Evolutionary conservation across 2,329 filamentous ascomycete genomes (phyloP), one percentile per base, ranked within the genome.

Genomic region (Xylariaceae sp.): DNA sequence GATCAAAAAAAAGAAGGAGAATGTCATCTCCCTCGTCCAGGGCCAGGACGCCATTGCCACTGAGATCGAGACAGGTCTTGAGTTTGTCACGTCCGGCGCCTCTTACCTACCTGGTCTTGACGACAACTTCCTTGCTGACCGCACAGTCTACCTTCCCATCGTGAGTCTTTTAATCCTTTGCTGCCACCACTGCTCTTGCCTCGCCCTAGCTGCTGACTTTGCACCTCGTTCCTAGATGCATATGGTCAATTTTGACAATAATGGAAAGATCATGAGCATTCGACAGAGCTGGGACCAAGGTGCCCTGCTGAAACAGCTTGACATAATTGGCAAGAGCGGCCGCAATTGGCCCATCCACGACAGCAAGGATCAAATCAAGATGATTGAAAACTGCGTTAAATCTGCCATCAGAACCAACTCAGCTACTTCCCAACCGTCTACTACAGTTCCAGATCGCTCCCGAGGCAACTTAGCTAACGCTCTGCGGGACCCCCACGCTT

Each of bases 271-370:
- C 71, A 75, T 83, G 58, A 91, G 95, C 74, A 90, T 98, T 63
- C 90, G 94, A 66, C 86, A 94, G 66, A 91, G 89, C 73, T 99
- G 95, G 95, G 95, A 99, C 73, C 95, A 99, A 75, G 93, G 88
- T 60, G 89, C 92, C 51, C 84, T 99, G 36, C 84, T 99, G 65
- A 98, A 95, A 78, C 89, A 96, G 74, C 84, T 97, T 63, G 93
- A 97, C 61, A 87, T 97, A 54, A 98, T 99, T 74, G 94, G 95
- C 69, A 89, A 88, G 71, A 88, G 89, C 51, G 91, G 91, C 54
- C 90, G 89, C 73, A 96, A 95, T 76, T 99, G 95, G 95, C 95
- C 95, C 52, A 96, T 99, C 71, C 86, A 87, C 66, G 92, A 96
- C 72, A 90, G 88, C 71, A 86, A 86, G 68, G 92, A 96, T 51